phyloP scores from a whole-genome alignment of 2,329 filamentous ascomycete species.

The Claviceps cyperi region DNA sequence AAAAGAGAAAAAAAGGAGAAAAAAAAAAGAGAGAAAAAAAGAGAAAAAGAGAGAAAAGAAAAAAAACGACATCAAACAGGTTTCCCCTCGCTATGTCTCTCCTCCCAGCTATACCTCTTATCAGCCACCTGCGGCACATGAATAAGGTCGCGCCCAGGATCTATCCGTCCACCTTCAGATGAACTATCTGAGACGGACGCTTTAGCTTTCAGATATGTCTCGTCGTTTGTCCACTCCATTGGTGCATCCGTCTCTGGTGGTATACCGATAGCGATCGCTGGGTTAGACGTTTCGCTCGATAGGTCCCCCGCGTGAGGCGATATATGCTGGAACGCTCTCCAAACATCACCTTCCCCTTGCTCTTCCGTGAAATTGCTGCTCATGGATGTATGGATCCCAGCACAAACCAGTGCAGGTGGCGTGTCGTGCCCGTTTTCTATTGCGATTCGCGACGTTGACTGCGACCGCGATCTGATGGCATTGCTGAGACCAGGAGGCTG shows the following conservation, averaged over 20 bases:
- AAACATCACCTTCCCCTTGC: slow-evolving; percentile 31
- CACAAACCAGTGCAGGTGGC: slow-evolving; percentile 3
- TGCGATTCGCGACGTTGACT: neutral
- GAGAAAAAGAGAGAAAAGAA: neutral
- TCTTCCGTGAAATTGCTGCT: slow-evolving; percentile 41
- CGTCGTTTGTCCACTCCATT: neutral
- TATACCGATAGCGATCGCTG: neutral
- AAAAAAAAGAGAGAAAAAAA: neutral
- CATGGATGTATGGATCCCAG: slow-evolving; percentile 10
- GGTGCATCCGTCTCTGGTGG: neutral
- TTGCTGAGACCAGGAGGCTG: slow-evolving; percentile 12
- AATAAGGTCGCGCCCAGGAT: slow-evolving; percentile 29
- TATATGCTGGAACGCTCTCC: slow-evolving; percentile 15
- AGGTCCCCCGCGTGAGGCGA: slow-evolving; percentile 5
- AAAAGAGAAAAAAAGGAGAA: neutral
- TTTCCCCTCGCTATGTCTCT: slow-evolving; percentile 10
- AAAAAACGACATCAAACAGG: too few species aligned
- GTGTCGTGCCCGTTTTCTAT: slow-evolving; percentile 3
- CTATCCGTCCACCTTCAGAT: slow-evolving; percentile 22
- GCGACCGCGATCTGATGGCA: neutral
- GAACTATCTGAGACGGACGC: neutral
- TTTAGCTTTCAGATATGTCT: neutral
- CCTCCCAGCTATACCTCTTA: slow-evolving; percentile 38
- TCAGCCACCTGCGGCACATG: slow-evolving; percentile 37
- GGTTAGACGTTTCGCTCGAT: neutral